Evolutionary conservation across 2,329 filamentous ascomycete species (phyloP).

Genomic region (Teratosphaeria gauchensis): DNA sequence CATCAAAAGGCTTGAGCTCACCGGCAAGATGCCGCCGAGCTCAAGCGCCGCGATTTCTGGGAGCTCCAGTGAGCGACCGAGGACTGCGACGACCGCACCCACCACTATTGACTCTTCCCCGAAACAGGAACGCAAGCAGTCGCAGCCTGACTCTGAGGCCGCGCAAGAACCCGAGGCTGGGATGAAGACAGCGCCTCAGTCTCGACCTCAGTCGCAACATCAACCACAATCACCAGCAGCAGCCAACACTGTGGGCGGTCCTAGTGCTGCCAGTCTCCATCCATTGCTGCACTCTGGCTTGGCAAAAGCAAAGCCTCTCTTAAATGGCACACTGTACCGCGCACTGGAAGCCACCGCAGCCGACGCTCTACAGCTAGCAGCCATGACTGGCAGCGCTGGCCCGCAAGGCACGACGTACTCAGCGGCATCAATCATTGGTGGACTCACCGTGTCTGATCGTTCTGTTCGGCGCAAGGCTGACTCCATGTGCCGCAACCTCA

Average conservation of each 20-base stretch:
- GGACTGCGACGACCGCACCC: slow-evolving; percentile 80
- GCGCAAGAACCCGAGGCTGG: slow-evolving; percentile 15
- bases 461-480: slow-evolving; percentile 85
- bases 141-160: not conserved
- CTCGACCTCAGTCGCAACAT: not conserved
- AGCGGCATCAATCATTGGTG: slow-evolving; percentile 54
- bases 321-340: slow-evolving; percentile 63
- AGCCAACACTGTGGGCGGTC: slow-evolving; percentile 30
- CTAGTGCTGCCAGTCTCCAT: slow-evolving; percentile 50
- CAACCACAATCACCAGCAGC: not conserved
- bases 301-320: slow-evolving; percentile 60
- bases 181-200: slow-evolving; percentile 20
- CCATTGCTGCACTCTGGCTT: slow-evolving; percentile 74
- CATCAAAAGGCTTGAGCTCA: slow-evolving; percentile 81
- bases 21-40: slow-evolving; percentile 73
- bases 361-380: slow-evolving; percentile 70
- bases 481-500: slow-evolving; percentile 82
- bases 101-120: slow-evolving; percentile 89
- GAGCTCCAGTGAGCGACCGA: slow-evolving; percentile 68
- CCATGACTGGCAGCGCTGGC: slow-evolving; percentile 65
- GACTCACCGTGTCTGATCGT: slow-evolving; percentile 59
- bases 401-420: slow-evolving; percentile 54
- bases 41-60: slow-evolving; percentile 71
- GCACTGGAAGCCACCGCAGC: slow-evolving; percentile 70
- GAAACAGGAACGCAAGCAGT: slow-evolving; percentile 51